Evolutionary conservation across 495 filamentous ascomycete species (phyloP).

Genomic region (Mycothermus thermophilus): DNA sequence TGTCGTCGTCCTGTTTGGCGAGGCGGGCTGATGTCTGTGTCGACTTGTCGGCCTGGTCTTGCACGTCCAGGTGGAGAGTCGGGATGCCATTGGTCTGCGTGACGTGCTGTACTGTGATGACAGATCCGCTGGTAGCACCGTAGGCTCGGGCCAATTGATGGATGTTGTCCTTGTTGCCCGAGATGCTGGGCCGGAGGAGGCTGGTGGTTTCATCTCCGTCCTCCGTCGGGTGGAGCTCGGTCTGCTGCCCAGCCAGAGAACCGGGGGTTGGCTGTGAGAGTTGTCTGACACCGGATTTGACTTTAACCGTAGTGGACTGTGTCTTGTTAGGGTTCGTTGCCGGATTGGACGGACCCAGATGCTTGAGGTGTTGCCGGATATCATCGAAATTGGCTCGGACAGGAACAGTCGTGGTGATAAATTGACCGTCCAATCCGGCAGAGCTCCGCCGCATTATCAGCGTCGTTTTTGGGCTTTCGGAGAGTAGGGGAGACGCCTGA

Average conservation of each 20-base stretch:
- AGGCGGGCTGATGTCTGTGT: constrained; percentile 17
- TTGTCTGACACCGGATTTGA: constrained; percentile 50
- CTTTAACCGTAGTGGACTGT: constrained; percentile 79
- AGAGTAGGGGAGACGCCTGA: constrained; percentile 15
- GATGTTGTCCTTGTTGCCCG: constrained; percentile 53
- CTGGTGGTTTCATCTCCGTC: constrained; percentile 28
- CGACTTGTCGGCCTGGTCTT: constrained; percentile 9
- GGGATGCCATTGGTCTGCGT: constrained; percentile 12
- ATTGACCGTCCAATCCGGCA: constrained; percentile 31
- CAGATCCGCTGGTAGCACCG: constrained; percentile 38
- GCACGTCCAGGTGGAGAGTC: constrained; percentile 9
- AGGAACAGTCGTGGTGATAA: constrained; percentile 24
- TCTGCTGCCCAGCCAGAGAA: too few relatives aligned
- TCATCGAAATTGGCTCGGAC: constrained; percentile 46
- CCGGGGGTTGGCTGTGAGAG: too few relatives aligned
- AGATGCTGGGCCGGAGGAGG: constrained; percentile 24
- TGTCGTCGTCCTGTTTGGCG: constrained; percentile 1
- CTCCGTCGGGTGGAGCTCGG: too few relatives aligned
- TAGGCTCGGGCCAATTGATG: constrained; percentile 53
- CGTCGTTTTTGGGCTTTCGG: constrained; percentile 31
- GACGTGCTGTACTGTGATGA: constrained; percentile 20
- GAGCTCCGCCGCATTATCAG: constrained; percentile 44
- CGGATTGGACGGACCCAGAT: constrained; percentile 83
- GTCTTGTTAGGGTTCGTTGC: constrained; percentile 73
- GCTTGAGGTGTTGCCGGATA: constrained; percentile 69